phyloP scores from a whole-genome alignment of 108 stramenopile species.

The Aurantiochytrium sp. region DNA sequence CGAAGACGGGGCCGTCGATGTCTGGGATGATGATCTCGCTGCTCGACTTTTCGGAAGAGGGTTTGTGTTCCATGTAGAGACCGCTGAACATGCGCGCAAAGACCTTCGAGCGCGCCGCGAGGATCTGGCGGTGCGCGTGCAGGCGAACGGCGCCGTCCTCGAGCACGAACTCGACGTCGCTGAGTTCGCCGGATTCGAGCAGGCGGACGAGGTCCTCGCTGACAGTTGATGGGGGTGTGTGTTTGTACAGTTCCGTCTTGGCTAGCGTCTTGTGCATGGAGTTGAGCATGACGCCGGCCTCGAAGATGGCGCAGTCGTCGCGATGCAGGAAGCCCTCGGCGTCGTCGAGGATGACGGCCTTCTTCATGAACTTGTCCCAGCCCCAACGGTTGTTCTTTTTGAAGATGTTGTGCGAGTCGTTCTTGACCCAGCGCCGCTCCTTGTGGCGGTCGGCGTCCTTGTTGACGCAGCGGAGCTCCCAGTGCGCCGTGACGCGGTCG shows the following conservation, averaged over 20 bases:
- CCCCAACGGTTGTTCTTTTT: background rate
- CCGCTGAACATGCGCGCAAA: background rate
- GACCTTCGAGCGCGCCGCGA: constrained; percentile 6
- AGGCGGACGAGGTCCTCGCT: constrained; percentile 16
- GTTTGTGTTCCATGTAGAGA: background rate
- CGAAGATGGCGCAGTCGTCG: background rate
- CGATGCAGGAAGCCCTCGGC: background rate
- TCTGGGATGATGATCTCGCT: background rate
- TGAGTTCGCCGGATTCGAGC: background rate
- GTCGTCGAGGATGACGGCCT: background rate
- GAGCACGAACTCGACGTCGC: background rate
- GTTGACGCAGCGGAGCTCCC: constrained; percentile 17
- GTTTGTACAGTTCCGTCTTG: background rate
- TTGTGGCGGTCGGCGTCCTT: background rate
- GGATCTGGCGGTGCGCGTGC: background rate
- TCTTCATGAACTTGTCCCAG: constrained; percentile 25
- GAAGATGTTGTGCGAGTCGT: background rate
- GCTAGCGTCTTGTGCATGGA: constrained; percentile 20
- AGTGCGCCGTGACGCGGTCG: background rate
- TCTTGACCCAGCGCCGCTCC: constrained; percentile 13
- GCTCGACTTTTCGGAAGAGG: background rate
- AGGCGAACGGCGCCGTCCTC: background rate
- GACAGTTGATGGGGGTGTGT: background rate
- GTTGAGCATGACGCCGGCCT: background rate
- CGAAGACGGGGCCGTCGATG: background rate